phyloP scores from a whole-genome alignment of 164 flowering plant species.

The Protea cynaroides region DNA sequence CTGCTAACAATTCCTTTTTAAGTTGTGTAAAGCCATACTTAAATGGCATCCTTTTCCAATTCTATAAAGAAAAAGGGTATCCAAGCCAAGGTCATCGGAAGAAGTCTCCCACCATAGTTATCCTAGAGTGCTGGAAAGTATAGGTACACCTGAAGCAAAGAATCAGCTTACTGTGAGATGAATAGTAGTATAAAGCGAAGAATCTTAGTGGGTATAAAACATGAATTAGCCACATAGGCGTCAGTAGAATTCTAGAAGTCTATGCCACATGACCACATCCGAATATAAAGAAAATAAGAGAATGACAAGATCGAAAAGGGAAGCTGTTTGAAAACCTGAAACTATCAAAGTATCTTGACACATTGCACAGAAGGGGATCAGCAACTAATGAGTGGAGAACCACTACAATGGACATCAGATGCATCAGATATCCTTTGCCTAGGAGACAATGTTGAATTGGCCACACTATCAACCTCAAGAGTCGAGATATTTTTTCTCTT shows the following conservation, averaged over 20 bases:
- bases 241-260: not conserved
- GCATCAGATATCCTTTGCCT: constrained; percentile 73
- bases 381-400: constrained; percentile 56
- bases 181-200: too few relatives aligned
- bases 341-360: not conserved
- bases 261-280: not conserved
- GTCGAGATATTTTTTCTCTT: constrained; percentile 60
- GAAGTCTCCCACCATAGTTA: too few relatives aligned
- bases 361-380: constrained; percentile 15
- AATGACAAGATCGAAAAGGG: not conserved
- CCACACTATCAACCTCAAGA: constrained; percentile 58
- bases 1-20: too few relatives aligned
- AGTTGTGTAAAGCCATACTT: too few relatives aligned
- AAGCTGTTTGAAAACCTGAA: not conserved
- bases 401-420: constrained; percentile 68
- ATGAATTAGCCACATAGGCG: too few relatives aligned
- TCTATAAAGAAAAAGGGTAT: too few relatives aligned
- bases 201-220: too few relatives aligned
- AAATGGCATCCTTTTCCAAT: too few relatives aligned
- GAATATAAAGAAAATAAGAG: not conserved
- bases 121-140: too few relatives aligned
- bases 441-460: constrained; percentile 50
- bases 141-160: too few relatives aligned
- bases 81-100: too few relatives aligned
- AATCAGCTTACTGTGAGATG: too few relatives aligned